phyloP scores from a whole-genome alignment of 805 yeast genomes.

The Torulaspora maleeae region DNA sequence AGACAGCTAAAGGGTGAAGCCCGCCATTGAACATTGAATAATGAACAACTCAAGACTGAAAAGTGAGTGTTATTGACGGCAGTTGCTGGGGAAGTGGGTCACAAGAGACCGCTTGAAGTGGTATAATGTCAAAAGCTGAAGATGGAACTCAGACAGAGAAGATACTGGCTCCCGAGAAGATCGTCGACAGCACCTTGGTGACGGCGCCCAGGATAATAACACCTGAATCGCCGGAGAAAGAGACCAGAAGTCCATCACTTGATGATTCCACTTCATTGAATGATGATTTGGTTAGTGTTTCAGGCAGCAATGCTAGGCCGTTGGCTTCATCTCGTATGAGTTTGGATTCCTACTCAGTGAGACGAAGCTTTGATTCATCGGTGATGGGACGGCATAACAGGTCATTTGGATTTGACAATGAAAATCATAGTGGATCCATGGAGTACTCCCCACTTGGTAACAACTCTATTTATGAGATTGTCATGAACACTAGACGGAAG shows the following conservation, averaged over 20 bases:
- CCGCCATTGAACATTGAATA: neutral
- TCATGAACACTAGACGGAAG: slow-evolving; percentile 40
- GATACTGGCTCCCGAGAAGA: neutral
- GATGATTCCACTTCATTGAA: slow-evolving; percentile 30
- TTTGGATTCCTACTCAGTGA: slow-evolving; percentile 23
- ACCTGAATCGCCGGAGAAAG: slow-evolving; percentile 8
- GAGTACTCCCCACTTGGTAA: slow-evolving; percentile 36
- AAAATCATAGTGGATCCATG: slow-evolving; percentile 29
- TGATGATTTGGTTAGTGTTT: slow-evolving; percentile 34
- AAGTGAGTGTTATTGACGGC: neutral
- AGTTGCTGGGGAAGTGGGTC: neutral
- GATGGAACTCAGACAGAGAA: slow-evolving; percentile 5
- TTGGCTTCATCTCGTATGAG: slow-evolving; percentile 22
- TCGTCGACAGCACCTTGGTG: slow-evolving; percentile 2
- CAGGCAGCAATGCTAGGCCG: slow-evolving; percentile 18
- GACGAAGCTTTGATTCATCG: slow-evolving; percentile 35
- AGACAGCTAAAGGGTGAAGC: neutral
- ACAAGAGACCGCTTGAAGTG: neutral
- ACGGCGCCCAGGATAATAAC: slow-evolving; percentile 3
- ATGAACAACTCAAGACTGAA: neutral
- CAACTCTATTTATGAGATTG: slow-evolving; percentile 72
- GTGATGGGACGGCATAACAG: slow-evolving; percentile 19
- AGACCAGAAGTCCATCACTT: slow-evolving; percentile 11
- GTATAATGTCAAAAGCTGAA: slow-evolving; percentile 4
- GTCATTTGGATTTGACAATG: slow-evolving; percentile 23